Evolutionary conservation across 305 asterid genomes (phyloP).

Genomic region (Solanum hybrid): DNA sequence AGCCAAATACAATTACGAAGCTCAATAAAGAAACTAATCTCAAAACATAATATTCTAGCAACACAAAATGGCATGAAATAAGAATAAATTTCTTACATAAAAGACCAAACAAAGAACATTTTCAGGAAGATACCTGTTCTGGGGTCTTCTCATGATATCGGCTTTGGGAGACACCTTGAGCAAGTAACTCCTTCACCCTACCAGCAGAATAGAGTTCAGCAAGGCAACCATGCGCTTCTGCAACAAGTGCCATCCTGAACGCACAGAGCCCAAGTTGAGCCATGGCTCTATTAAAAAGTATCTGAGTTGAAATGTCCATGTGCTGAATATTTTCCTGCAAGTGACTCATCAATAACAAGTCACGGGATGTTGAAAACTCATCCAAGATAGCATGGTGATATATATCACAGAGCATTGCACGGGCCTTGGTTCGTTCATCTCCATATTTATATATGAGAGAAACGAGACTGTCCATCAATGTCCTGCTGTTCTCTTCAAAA

Average conservation of each 20-base stretch:
- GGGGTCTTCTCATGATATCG: slow-evolving; percentile 94
- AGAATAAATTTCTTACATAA: neutral
- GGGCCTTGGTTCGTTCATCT: slow-evolving; percentile 85
- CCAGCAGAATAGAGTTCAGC: slow-evolving; percentile 89
- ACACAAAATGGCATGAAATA: no score
- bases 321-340: slow-evolving; percentile 89
- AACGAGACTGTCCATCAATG: slow-evolving; percentile 66
- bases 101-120: neutral
- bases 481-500: slow-evolving; percentile 67
- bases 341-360: slow-evolving; percentile 90
- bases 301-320: slow-evolving; percentile 97
- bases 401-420: slow-evolving; percentile 98
- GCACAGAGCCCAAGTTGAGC: slow-evolving; percentile 95
- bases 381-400: slow-evolving; percentile 85
- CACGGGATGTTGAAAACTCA: slow-evolving; percentile 77
- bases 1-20: neutral
- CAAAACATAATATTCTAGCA: neutral
- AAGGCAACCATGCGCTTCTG: slow-evolving; percentile 76
- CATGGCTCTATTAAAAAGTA: slow-evolving; percentile 85
- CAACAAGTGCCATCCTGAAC: slow-evolving; percentile 70
- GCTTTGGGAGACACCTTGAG: slow-evolving; percentile 92
- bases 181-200: slow-evolving; percentile 91
- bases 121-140: slow-evolving; percentile 54
- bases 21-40: neutral
- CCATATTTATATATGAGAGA: slow-evolving; percentile 65